Conservation (phyloP, 495 filamentous ascomycete species). For the Astrothelium macrocarpum region DNA sequence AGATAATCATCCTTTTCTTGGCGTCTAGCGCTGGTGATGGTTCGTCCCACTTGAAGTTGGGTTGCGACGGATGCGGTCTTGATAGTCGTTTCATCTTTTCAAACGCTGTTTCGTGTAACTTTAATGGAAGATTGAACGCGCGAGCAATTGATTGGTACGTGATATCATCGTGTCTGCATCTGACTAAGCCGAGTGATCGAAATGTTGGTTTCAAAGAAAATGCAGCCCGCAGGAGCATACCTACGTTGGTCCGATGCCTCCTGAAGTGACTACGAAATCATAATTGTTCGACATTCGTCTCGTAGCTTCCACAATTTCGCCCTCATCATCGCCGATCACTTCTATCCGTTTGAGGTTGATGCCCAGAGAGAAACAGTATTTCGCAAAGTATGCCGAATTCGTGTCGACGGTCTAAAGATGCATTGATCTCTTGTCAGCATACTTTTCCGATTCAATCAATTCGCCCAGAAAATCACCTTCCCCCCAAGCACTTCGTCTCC, state of each 20-base stretch:
- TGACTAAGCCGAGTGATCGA: not conserved
- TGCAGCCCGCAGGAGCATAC: constrained; percentile 16
- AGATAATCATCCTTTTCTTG: constrained; percentile 77
- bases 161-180: constrained; percentile 81
- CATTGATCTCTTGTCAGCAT: constrained; percentile 8
- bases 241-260: constrained; percentile 91
- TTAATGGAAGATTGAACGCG: constrained; percentile 67
- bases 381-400: constrained; percentile 84
- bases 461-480: constrained; percentile 52
- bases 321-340: constrained; percentile 84
- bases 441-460: not conserved
- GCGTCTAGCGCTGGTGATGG: constrained; percentile 69
- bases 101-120: constrained; percentile 64
- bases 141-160: constrained; percentile 91
- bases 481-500: constrained; percentile 96
- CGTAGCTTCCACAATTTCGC: constrained; percentile 80
- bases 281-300: constrained; percentile 77
- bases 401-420: constrained; percentile 64
- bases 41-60: constrained; percentile 74
- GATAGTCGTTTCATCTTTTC: constrained; percentile 75
- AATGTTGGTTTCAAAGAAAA: constrained; percentile 6
- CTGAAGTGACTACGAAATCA: constrained; percentile 88
- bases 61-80: constrained; percentile 57
- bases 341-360: constrained; percentile 85
- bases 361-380: constrained; percentile 84